Evolutionary conservation across 805 yeast genomes (phyloP).

Genomic region (Candida ipomoeae): DNA sequence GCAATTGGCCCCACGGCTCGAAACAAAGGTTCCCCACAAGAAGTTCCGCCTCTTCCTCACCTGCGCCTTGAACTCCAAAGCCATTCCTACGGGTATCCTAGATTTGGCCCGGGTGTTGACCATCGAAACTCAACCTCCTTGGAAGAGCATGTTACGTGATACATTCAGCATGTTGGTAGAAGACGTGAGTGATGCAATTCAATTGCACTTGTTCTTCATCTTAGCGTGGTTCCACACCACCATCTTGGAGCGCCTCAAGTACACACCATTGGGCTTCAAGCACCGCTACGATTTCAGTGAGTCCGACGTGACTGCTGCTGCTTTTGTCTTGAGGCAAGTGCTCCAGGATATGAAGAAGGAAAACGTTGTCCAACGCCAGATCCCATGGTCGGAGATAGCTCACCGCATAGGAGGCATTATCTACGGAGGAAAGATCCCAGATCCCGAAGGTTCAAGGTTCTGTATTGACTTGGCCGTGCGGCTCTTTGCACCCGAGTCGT

Average conservation of each 20-base stretch:
- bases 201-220: constrained; percentile 44
- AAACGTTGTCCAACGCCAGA: constrained; percentile 8
- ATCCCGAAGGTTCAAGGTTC: constrained; percentile 34
- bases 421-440: constrained; percentile 64
- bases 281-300: constrained; percentile 67
- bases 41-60: constrained; percentile 62
- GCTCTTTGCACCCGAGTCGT: constrained; percentile 39
- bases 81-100: constrained; percentile 54
- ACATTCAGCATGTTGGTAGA: constrained; percentile 22
- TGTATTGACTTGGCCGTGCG: constrained; percentile 31
- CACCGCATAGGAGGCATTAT: constrained; percentile 49
- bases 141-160: constrained; percentile 45
- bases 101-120: constrained; percentile 51
- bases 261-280: constrained; percentile 59
- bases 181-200: neutral
- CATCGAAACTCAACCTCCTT: constrained; percentile 61
- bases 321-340: constrained; percentile 40
- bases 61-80: constrained; percentile 41
- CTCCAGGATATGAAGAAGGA: constrained; percentile 17
- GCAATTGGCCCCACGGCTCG: constrained; percentile 46
- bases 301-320: constrained; percentile 57
- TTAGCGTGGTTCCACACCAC: constrained; percentile 70
- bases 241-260: constrained; percentile 54
- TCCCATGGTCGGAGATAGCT: constrained; percentile 54
- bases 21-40: constrained; percentile 21